A percentile compares a stretch with the other conserved stretches of the same genome.
These are phyloP conservation scores for Hypomontagnella submonticulosa DNA, from an alignment of 495 filamentous ascomycete species.

Conservation along the genomic window DNA sequence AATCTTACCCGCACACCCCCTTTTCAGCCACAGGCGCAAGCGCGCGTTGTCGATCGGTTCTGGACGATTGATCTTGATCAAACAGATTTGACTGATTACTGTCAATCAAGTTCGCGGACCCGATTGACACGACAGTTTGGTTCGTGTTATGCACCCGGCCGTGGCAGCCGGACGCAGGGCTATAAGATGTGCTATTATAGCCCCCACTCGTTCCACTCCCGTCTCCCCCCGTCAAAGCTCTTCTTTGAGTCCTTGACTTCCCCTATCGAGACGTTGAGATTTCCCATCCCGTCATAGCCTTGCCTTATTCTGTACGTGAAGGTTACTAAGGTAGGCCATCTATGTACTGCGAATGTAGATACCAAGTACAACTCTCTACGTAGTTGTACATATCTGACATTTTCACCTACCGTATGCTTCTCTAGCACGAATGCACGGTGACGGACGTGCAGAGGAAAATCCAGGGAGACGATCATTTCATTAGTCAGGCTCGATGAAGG, in stretches of 20 bases:
- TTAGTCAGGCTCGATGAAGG: conserved; percentile 35
- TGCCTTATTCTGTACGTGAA: conserved; percentile 34
- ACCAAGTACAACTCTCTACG: conserved; percentile 19
- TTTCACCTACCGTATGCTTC: conserved; percentile 19
- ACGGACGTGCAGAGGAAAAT: conserved; percentile 37
- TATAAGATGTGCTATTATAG: conserved; percentile 51
- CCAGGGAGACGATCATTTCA: conserved; percentile 39
- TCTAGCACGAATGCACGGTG: conserved; percentile 36
- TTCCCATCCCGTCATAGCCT: conserved; percentile 37
- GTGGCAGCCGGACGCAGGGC: conserved; percentile 45
- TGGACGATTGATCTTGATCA: conserved; percentile 44
- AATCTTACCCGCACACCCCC: conserved; percentile 1
- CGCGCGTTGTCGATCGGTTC: conserved; percentile 40
- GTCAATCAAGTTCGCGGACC: conserved; percentile 40
- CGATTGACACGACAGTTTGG: conserved; percentile 44
- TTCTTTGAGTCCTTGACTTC: conserved; percentile 35
- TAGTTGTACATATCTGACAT: conserved; percentile 32
- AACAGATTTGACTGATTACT: conserved; percentile 37
- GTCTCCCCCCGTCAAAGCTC: conserved; percentile 26
- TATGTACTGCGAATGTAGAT: conserved; percentile 21
- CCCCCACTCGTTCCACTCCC: conserved; percentile 29
- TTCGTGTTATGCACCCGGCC: conserved; percentile 49
- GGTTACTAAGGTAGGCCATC: conserved; percentile 32
- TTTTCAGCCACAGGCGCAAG: conserved; percentile 40
- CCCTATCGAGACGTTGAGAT: conserved; percentile 37